These are phyloP conservation scores for Cyberlindnera japonica DNA, from an alignment of 805 yeast genomes.

Conservation along the genomic window DNA sequence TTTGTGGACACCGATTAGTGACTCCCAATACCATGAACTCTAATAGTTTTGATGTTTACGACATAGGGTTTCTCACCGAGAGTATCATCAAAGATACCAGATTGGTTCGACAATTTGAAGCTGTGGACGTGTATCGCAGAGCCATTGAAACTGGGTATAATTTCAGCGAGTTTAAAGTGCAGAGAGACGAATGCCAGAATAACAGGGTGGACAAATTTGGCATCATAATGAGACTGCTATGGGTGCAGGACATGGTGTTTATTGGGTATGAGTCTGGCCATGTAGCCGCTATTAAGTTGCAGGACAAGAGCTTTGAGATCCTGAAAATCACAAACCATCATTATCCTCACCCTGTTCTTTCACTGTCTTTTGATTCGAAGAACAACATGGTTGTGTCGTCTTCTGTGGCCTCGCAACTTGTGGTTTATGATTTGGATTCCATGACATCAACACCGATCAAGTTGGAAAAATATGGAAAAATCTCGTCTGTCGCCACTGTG, in stretches of 20 bases:
- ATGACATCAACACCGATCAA: constrained; percentile 4
- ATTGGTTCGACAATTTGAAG: constrained; percentile 24
- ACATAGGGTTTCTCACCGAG: constrained; percentile 27
- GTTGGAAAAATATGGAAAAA: constrained; percentile 35
- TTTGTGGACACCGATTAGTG: constrained; percentile 33
- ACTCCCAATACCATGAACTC: constrained; percentile 67
- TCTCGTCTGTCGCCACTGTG: constrained; percentile 27
- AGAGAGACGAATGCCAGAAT: constrained; percentile 10
- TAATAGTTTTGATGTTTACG: constrained; percentile 60
- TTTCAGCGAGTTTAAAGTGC: constrained; percentile 18
- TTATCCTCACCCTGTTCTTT: constrained; percentile 53
- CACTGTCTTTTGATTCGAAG: constrained; percentile 33
- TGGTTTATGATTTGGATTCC: constrained; percentile 25
- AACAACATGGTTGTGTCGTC: constrained; percentile 36
- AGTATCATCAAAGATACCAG: constrained; percentile 16
- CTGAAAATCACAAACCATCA: constrained; percentile 30
- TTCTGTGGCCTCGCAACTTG: constrained; percentile 44
- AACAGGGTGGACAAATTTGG: constrained; percentile 44
- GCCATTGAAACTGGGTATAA: constrained; percentile 15
- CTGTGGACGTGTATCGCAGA: constrained; percentile 19
- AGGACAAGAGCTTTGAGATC: constrained; percentile 9
- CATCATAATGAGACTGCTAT: constrained; percentile 57
- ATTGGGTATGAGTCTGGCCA: constrained; percentile 80
- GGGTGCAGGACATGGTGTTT: constrained; percentile 34
- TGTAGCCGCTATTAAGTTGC: constrained; percentile 33